Evolutionary conservation across 352 stramenopile species (phyloP), one percentile per base, ranked within the genome.

Genomic region (Peronosclerospora sorghi): DNA sequence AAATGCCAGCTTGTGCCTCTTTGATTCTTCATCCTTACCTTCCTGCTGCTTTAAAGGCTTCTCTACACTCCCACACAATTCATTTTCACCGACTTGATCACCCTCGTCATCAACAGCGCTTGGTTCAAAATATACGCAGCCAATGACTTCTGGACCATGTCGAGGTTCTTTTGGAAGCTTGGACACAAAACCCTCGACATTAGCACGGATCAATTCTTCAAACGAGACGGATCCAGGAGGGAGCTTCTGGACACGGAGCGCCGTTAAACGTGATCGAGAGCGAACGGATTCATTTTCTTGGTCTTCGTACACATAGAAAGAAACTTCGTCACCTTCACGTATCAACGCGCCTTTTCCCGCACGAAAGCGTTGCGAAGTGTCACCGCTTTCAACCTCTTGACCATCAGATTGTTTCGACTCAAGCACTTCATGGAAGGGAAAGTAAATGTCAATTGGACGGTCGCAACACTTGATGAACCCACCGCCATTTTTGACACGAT

Each of bases 81-180:
- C 45, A 56, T 35, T 39, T 28, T 61, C 50, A 6, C 9, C 14
- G 8, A 21, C n/a, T 4, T n/a, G 17, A 39, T 45, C 41, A 1
- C 47, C 41, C 9, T 43, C 39, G 18, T 56, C 44, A 28, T 62
- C 50, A 13, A 13, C 43, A 32, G 35, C 13, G 2, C 12, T 26
- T 4, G 44, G 23, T 8, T 39, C 37, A 26, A 27, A 48, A 45
- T 39, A 34, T 54, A 86, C 84, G 5, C 65, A 40, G 8, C 74
- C 74, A 49, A 80, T 63, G 1, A 86, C 58, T 29, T 84, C 71
- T 1, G 62, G 65, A 2, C 52, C 65, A 23, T 78, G 82, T 21
- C 74, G 69, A 1, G 73, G 73, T 37, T 87, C 73, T 40, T 82
- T 83, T 7, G 77, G 74, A 4, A 54, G 51, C 46, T 84, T 84